These are phyloP conservation scores for Diaporthe humulicola DNA, from an alignment of 2,329 filamentous ascomycete species.

Conservation along the genomic window DNA sequence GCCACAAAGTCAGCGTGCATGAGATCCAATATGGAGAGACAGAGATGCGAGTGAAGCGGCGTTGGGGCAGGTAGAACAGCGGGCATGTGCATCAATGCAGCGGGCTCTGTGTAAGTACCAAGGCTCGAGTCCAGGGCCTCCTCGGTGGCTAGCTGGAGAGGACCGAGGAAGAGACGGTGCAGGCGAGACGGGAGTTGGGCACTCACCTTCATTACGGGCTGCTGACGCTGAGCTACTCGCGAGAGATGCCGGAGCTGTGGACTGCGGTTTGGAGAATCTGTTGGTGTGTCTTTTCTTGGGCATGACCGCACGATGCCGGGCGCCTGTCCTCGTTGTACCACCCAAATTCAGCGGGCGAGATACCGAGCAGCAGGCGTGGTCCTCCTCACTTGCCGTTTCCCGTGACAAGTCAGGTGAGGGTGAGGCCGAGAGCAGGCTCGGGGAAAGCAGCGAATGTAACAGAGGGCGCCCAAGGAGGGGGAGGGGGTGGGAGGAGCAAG, in stretches of 20 bases:
- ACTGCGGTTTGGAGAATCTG: conserved; percentile 70
- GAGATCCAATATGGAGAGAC: background rate
- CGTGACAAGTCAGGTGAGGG: conserved; percentile 33
- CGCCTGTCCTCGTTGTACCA: background rate
- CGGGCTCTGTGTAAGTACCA: background rate
- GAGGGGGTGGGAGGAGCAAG: background rate
- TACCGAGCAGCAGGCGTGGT: conserved; percentile 13
- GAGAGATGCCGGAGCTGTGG: conserved; percentile 65
- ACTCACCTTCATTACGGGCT: conserved; percentile 37
- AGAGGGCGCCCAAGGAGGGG: background rate
- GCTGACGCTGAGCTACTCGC: conserved; percentile 49
- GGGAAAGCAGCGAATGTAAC: conserved; percentile 11
- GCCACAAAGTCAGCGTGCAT: conserved; percentile 27
- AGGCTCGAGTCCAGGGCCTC: background rate
- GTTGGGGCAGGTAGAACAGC: background rate
- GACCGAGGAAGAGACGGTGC: background rate
- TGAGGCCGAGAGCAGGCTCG: conserved; percentile 25
- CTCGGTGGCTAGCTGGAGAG: no score
- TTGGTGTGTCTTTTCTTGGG: conserved; percentile 73
- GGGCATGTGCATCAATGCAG: conserved; percentile 28
- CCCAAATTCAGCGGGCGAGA: background rate
- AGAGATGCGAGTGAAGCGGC: background rate
- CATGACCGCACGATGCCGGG: conserved; percentile 56
- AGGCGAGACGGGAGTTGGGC: background rate
- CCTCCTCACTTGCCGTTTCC: conserved; percentile 16